Percentiles rank a stretch among this genome's conserved stretches.
Conservation (phyloP, 305 asterid genomes). For the Fraxinus angustifolia region DNA sequence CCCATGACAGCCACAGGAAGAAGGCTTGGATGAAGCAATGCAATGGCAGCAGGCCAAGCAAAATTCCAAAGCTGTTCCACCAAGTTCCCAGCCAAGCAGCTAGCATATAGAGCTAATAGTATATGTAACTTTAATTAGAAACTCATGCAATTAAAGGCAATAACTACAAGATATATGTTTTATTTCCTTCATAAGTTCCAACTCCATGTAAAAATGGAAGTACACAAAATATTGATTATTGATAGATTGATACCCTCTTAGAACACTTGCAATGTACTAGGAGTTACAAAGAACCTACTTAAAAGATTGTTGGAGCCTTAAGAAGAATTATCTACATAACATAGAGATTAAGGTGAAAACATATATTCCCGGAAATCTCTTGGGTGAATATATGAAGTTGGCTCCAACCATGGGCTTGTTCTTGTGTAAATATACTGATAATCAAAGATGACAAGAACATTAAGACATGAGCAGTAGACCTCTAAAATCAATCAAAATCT, state of each 20-base stretch:
- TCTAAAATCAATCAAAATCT: background rate
- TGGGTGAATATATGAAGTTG: slow-evolving; percentile 9
- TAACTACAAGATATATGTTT: background rate
- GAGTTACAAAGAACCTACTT: slow-evolving; percentile 1
- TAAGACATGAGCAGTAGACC: background rate
- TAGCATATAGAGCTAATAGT: slow-evolving; percentile 74
- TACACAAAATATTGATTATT: background rate
- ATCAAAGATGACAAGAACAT: background rate
- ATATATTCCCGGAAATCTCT: slow-evolving; percentile 1
- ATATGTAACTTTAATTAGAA: background rate
- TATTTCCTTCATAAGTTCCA: background rate
- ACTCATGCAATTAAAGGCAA: background rate
- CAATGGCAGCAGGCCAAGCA: slow-evolving; percentile 94
- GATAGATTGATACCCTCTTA: background rate
- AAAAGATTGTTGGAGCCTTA: background rate
- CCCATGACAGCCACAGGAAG: slow-evolving; percentile 91
- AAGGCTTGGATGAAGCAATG: slow-evolving; percentile 84
- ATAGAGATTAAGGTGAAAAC: slow-evolving; percentile 17
- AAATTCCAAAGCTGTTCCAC: slow-evolving; percentile 98
- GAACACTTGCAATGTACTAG: background rate
- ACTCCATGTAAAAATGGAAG: background rate
- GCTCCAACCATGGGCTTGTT: slow-evolving; percentile 11
- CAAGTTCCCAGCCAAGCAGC: slow-evolving; percentile 88
- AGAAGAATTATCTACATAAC: slow-evolving; percentile 3
- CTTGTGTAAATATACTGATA: slow-evolving; percentile 1